These are phyloP conservation scores for Phylloporus sp. DNA, from an alignment of 768 basidiomycete genomes.

Conservation along the genomic window DNA sequence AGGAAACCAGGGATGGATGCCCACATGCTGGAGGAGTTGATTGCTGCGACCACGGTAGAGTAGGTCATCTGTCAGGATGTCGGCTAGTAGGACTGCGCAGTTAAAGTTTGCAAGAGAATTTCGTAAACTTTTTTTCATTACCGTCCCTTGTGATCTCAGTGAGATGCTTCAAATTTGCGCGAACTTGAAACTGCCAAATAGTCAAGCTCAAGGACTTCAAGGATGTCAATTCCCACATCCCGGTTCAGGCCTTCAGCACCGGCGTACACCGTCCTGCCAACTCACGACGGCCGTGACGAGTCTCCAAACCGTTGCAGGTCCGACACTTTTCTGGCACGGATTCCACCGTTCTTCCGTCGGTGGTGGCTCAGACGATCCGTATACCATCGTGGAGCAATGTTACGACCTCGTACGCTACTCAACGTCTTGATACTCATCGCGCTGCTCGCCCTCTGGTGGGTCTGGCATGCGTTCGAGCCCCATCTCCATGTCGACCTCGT, in stretches of 20 bases:
- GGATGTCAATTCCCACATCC: not conserved
- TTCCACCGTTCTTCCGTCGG: not conserved
- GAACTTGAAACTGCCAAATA: too few species aligned
- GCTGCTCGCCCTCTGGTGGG: slow-evolving; percentile 28
- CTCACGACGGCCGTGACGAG: slow-evolving; percentile 11
- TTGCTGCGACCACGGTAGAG: too few species aligned
- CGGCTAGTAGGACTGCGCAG: too few species aligned
- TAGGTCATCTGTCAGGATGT: too few species aligned
- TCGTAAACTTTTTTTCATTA: too few species aligned
- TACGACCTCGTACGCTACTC: slow-evolving; percentile 33
- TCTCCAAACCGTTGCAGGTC: not conserved
- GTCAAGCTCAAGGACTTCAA: too few species aligned
- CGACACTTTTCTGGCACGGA: not conserved
- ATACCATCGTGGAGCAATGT: not conserved
- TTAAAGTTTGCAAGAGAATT: too few species aligned
- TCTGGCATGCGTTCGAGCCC: slow-evolving; percentile 62
- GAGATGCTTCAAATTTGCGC: too few species aligned
- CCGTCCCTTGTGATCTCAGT: too few species aligned
- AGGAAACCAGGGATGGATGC: not conserved
- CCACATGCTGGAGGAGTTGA: slow-evolving; percentile 1
- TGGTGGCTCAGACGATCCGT: slow-evolving; percentile 7
- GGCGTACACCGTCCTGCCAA: slow-evolving; percentile 9
- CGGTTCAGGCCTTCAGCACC: slow-evolving; percentile 8
- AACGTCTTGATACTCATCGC: slow-evolving; percentile 37
- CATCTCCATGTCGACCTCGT: slow-evolving; percentile 71